These are phyloP conservation scores for Monilinia aucupariae DNA, from an alignment of 2,329 filamentous ascomycete species.

Conservation along the genomic window DNA sequence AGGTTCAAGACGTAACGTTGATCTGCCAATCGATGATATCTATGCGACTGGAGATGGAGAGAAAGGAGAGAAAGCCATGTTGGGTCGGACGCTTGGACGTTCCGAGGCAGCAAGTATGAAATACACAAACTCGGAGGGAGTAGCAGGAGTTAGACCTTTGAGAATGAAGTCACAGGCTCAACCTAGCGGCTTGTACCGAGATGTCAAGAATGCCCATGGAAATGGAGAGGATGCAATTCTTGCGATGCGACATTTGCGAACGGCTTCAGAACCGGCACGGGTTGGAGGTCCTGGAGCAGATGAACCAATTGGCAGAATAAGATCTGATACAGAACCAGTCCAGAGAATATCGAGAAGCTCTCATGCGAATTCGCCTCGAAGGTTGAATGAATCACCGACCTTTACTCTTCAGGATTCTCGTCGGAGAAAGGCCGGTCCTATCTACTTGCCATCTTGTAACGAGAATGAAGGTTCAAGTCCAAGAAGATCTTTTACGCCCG, in stretches of 20 bases:
- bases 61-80: not conserved
- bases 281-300: not conserved
- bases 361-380: not conserved
- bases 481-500: not conserved
- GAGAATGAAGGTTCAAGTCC: not conserved
- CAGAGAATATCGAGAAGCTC: not conserved
- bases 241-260: not conserved
- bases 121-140: not conserved
- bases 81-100: not conserved
- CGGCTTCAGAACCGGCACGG: not conserved
- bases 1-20: not conserved
- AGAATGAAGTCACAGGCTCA: slow-evolving; percentile 8
- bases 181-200: not conserved
- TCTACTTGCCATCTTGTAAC: not conserved
- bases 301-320: not conserved
- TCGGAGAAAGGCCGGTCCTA: not conserved
- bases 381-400: not conserved
- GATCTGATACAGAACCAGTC: not conserved
- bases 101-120: not conserved
- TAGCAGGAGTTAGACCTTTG: not conserved
- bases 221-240: not conserved
- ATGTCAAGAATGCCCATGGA: not conserved
- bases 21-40: not conserved
- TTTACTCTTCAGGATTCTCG: not conserved
- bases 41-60: not conserved